Base-by-base conservation (phyloP, 2,329 filamentous ascomycete genomes). In the Aureobasidium vineae region DNA sequence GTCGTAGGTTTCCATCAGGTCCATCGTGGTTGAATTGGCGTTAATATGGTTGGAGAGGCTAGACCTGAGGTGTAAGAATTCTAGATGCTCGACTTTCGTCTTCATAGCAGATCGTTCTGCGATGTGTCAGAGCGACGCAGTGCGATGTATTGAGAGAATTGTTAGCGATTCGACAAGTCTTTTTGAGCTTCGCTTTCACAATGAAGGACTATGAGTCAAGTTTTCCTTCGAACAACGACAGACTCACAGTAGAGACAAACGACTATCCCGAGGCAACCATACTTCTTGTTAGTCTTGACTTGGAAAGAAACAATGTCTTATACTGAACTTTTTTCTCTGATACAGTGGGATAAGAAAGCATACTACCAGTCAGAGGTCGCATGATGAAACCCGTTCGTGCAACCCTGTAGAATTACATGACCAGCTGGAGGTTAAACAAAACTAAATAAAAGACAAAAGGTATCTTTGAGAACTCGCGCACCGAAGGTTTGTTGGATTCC, bases 401-500 rank as follows among this genome's bases (percentile, higher is more conserved):
- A 38, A 45, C 41, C 47, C 59, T 59, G 45, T 63, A 21, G 23
- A 52, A 63, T 40, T 53, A 64, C 61, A 64, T 31, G 61, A 53
- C 59, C 61, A 54, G 61, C 49, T 43, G 8, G 49, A 21, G 61
- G 49, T 38, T 43, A 43, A 64, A 64, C 47, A 64, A 54, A 64
- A 53, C 38, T 43, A 64, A 45, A 64, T 53, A 53, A 63, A 50
- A 64, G 61, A 63, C 59, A 45, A 64, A 64, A 64, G 61, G 61
- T 64, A 64, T 64, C 61, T 64, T 45, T 64, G 59, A 13, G 40
- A 54, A 54, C 36, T 50, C 28, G 49, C 61, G 38, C 61, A 45
- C 49, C 26, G 49, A 53, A 43, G 43, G 26, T 33, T 64, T 47
- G 47, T 52, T 43, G 28, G 47, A 23, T 5, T 28, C 21, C 15